Percentiles rank a stretch among this genome's conserved stretches.
Conservation (phyloP, 2,329 filamentous ascomycete species). For the Penicillium sp. region DNA sequence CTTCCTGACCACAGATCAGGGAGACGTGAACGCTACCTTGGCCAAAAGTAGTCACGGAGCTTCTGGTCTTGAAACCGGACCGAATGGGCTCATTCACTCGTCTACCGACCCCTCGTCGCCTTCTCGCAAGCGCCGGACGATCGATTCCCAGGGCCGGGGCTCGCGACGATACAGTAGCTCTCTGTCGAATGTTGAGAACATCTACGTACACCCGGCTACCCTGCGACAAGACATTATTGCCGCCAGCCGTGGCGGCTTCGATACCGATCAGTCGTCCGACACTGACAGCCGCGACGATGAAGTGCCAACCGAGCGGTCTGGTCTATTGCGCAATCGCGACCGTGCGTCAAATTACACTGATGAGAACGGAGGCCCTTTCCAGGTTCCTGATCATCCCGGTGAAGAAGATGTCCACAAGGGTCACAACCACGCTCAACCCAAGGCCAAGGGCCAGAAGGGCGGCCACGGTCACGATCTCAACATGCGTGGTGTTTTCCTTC, state of each 20-base stretch:
- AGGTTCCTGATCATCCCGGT: slow-evolving; percentile 10
- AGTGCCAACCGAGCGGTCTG: slow-evolving; percentile 48
- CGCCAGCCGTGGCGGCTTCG: slow-evolving; percentile 68
- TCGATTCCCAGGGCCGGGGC: slow-evolving; percentile 30
- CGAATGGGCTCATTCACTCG: slow-evolving; percentile 25
- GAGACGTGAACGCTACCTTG: background rate
- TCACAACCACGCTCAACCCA: slow-evolving; percentile 78
- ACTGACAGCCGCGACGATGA: slow-evolving; percentile 60
- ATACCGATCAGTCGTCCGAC: slow-evolving; percentile 55
- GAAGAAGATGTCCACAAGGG: slow-evolving; percentile 58
- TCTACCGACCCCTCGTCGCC: slow-evolving; percentile 32
- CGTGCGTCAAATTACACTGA: slow-evolving; percentile 38
- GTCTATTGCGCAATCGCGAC: slow-evolving; percentile 47
- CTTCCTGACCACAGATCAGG: slow-evolving; percentile 61
- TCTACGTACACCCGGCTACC: slow-evolving; percentile 84
- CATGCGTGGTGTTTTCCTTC: slow-evolving; percentile 76
- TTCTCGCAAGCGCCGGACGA: slow-evolving; percentile 33
- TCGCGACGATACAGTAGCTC: slow-evolving; percentile 53
- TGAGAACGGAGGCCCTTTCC: slow-evolving; percentile 23
- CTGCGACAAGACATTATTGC: slow-evolving; percentile 92
- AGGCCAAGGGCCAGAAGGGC: slow-evolving; percentile 62
- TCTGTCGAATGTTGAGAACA: slow-evolving; percentile 63
- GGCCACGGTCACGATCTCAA: slow-evolving; percentile 67
- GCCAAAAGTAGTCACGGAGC: slow-evolving; percentile 33
- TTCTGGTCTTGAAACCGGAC: slow-evolving; percentile 45